Conservation (phyloP, 2,329 filamentous ascomycete genomes). For the Elsinoe necatrix region DNA sequence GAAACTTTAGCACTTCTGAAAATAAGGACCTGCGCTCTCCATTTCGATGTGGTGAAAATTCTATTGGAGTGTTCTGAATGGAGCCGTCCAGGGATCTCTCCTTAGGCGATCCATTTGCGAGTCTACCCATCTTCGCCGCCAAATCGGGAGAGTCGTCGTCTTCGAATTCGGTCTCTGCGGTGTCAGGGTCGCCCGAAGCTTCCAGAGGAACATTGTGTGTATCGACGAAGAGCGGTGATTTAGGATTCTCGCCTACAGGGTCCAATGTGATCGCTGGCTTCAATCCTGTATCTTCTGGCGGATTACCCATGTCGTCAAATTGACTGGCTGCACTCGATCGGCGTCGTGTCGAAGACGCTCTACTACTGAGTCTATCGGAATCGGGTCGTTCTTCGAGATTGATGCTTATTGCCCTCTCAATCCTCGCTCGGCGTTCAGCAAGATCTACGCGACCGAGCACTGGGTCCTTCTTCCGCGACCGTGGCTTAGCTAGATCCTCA, state of each 20-base stretch:
- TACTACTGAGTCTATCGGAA: conserved; percentile 40
- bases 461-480: conserved; percentile 39
- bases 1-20: conserved; percentile 2
- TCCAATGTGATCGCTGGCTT: neutral
- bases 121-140: neutral
- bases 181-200: conserved; percentile 24
- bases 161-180: conserved; percentile 37
- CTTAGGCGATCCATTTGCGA: neutral
- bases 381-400: conserved; percentile 60
- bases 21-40: neutral
- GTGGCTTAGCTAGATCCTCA: conserved; percentile 4
- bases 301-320: neutral
- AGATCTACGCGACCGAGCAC: conserved; percentile 73
- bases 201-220: neutral
- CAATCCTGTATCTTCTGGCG: neutral
- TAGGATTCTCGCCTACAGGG: conserved; percentile 10
- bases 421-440: conserved; percentile 69
- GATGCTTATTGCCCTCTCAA: conserved; percentile 76
- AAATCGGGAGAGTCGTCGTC: conserved; percentile 34
- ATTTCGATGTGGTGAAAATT: conserved; percentile 4
- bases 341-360: conserved; percentile 3
- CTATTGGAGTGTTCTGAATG: conserved; percentile 11
- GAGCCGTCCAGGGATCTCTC: neutral
- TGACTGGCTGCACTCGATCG: conserved; percentile 6
- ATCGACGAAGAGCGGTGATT: conserved; percentile 3